Evolutionary conservation across 106 monocot species (phyloP).

Genomic region (Platanthera guangdongensis): DNA sequence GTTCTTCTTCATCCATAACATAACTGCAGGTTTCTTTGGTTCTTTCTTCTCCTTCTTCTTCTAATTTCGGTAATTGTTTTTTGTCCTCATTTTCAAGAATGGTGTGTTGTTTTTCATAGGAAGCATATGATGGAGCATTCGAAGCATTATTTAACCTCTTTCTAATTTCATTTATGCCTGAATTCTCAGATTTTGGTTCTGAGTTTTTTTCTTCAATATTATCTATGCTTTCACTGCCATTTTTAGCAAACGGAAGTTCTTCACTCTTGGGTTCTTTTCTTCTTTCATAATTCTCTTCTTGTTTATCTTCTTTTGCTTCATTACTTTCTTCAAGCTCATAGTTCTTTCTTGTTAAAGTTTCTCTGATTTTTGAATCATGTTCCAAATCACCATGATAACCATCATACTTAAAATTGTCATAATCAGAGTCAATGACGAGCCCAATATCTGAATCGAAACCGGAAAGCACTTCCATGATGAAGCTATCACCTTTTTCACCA

Average conservation of each 20-base stretch:
- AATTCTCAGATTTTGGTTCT: neutral
- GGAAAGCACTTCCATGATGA: conserved; percentile 13
- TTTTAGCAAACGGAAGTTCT: neutral
- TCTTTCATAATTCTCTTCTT: neutral
- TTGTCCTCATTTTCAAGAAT: neutral
- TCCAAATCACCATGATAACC: conserved; percentile 22
- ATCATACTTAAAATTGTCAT: conserved; percentile 42
- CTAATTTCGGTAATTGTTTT: neutral
- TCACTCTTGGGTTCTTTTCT: neutral
- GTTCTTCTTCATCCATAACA: conserved; percentile 37
- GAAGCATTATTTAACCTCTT: neutral
- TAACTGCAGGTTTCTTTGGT: neutral
- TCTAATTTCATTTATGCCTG: neutral
- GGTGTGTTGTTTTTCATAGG: neutral
- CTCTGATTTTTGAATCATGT: neutral
- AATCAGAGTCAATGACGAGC: conserved; percentile 37
- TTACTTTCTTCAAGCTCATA: neutral
- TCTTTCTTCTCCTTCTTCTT: neutral
- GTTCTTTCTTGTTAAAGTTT: neutral
- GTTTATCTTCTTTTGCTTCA: neutral
- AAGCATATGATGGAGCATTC: neutral
- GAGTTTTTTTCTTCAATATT: neutral
- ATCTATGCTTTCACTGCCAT: neutral
- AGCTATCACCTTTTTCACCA: conserved; percentile 4
- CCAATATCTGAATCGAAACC: conserved; percentile 43